A percentile compares a stretch with the other conserved stretches of the same genome.
phyloP scores from a whole-genome alignment of 768 basidiomycete genomes.

The Mrakia frigida region DNA sequence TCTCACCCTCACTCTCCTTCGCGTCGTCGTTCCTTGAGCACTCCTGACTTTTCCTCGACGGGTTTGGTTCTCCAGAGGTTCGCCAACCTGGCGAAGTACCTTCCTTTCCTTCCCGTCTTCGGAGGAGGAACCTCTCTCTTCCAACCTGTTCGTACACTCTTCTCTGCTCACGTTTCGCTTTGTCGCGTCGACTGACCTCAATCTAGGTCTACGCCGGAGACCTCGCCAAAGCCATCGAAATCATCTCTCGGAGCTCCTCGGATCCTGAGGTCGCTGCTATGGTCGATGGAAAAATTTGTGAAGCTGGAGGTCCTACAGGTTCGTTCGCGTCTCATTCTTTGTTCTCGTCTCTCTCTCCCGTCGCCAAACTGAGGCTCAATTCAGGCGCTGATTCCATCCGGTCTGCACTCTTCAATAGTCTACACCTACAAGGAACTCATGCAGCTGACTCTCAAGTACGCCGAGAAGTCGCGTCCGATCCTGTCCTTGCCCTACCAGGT shows the following conservation, averaged over 20 bases:
- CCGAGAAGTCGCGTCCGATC: slow-evolving; percentile 54
- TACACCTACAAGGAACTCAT: slow-evolving; percentile 65
- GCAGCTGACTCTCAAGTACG: slow-evolving; percentile 57
- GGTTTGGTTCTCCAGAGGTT: slow-evolving; percentile 51
- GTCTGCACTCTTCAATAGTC: slow-evolving; percentile 46
- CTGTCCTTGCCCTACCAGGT: slow-evolving; percentile 60
- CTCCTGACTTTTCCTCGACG: no score
- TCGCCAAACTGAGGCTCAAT: no score
- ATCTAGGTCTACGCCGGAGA: slow-evolving; percentile 66
- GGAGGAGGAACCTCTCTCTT: slow-evolving; percentile 62
- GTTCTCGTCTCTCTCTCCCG: not conserved
- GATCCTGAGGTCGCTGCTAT: slow-evolving; percentile 40
- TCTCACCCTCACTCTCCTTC: not conserved
- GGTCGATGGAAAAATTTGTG: slow-evolving; percentile 50
- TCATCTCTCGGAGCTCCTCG: slow-evolving; percentile 52
- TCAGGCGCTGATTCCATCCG: not conserved
- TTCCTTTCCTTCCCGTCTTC: slow-evolving; percentile 73
- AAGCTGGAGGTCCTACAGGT: slow-evolving; percentile 55
- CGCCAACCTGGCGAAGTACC: slow-evolving; percentile 54
- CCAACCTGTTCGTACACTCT: slow-evolving; percentile 46
- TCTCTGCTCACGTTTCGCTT: not conserved
- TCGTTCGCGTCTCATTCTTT: slow-evolving; percentile 33
- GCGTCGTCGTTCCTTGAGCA: not conserved
- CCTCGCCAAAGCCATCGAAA: slow-evolving; percentile 58
- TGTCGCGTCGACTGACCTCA: not conserved